Base-by-base conservation (phyloP, 352 stramenopile species). In the Globisporangium parvum region DNA sequence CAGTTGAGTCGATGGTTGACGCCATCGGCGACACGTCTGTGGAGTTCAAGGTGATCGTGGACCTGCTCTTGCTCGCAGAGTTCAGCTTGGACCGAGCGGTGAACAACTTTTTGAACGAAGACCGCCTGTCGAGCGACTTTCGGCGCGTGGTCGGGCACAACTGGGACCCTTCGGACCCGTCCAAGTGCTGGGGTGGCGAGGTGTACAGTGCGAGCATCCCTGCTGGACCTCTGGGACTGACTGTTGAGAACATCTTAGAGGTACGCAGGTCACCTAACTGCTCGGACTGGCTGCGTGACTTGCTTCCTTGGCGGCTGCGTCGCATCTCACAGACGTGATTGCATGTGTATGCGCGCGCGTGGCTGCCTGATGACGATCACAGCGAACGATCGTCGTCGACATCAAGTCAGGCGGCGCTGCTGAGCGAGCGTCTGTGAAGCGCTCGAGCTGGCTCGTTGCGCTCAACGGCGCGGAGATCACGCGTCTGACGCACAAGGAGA, bases 191-290 rank as follows among this genome's bases (percentile, higher is more conserved):
- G 66, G 71, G 73, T 26, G 70, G 57, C 15, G 75, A 76, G 5
- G 64, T 76, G 15, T 95, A 95, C 45, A 50, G 66, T 10, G 83
- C 80, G 14, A 84, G 70, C 5, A 91, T 95, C 59, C 85, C 85
- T n/a, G 69, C 82, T 1, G 85, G 85, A 1, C 81, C 85, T 1
- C 67, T 95, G 31, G 85, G 85, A 20, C 71, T 95, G 24, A 95
- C 85, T 0, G 85, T 95, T n/a, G 85, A 95, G 55, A 95, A 95
- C 37, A 91, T 93, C 28, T 52, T 93, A 10, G 85, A 94, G 70
- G 72, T 85, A n/a, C n/a, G n/a, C n/a, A n/a, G n/a, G n/a, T n/a
- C n/a, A n/a, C n/a, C n/a, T n/a, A n/a, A n/a, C n/a, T n/a, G n/a
- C n/a, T n/a, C 20, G 21, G 6, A 44, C 31, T 5, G 12, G 10